Evolutionary conservation across 2,329 filamentous ascomycete genomes (phyloP), one percentile per base, ranked within the genome.

Genomic region (Aspergillus sp.): DNA sequence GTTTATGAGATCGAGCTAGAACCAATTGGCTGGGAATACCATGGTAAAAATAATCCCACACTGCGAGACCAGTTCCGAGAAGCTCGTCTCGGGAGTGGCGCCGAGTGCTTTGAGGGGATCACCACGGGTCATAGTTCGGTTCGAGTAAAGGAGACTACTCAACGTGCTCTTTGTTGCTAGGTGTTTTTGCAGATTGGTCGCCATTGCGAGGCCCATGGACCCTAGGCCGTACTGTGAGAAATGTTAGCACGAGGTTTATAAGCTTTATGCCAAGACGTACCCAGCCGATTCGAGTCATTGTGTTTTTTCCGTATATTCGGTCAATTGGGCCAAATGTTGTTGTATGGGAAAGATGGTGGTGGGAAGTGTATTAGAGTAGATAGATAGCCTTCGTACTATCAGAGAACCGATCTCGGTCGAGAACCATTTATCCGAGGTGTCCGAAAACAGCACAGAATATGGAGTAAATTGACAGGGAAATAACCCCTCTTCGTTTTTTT

Each of bases 131-230:
- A 79, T 68, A 3, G 79, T 80, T 51, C 79, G 74, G 65, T 80
- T 81, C 15, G 76, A 74, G 62, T 76, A 80, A 17, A 78, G 59
- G 38, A 80, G 69, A 31, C 55, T 57, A 34, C 67, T 69, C 48
- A 71, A 58, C 13, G 71, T 70, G 25, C 72, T 74, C 56, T 73
- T 74, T 38, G 71, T 55, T 11, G 68, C 71, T 1, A 80, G 69
- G 59, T 80, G 77, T 22, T 72, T 73, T 69, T 80, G 78, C 7
- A 80, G 72, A 58, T 80, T 80, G 50, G 69, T 71, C 58, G 79
- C 78, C 79, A 80, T 80, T 65, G 75, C 76, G 17, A 78, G 75
- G 63, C 79, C 79, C 78, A 80, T 80, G 38, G 78, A 80, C 45
- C 78, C 79, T 54, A 80, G 77, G 63, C 79, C 79, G 68, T 77